Base-by-base conservation (phyloP, 164 flowering plant species). In the Santalum album region DNA sequence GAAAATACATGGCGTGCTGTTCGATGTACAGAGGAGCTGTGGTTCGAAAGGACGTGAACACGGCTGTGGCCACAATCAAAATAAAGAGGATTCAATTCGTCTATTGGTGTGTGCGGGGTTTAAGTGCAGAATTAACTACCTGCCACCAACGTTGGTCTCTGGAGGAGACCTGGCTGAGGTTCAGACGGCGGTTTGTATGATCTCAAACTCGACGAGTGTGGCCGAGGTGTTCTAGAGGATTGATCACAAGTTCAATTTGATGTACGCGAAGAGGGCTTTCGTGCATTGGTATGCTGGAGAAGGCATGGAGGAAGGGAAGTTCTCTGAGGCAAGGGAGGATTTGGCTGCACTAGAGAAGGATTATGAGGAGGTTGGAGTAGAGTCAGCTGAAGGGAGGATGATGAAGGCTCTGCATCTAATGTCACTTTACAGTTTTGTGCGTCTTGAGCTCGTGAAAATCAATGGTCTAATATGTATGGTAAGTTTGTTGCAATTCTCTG, bases 221-320 rank as follows among this genome's bases (percentile, higher is more conserved):
- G 87, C 82, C 1, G 87, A 81, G 61, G 87, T 78, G 63, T 81
- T 78, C 55, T 75, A 78, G 0, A 71, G 82, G 56, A 76, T 81
- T 52, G 83, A 78, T 54, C 77, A 74, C 42, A 81, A 81, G 72
- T 81, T 81, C 58, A 83, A 81, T 69, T 55, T 81, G 23, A 81
- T 81, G 86, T 78, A 81, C 27, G 71, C 78, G 0, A 81, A 81
- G 75, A 38, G 85, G n/a, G 88, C 88, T 0, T 79, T 82, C 55
- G 88, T 82, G 39, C 88, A 82, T 26, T 82, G 88, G 88, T 80
- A 82, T 55, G 88, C 80, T 16, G 88, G 88, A 60, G 86, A 82
- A 61, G 86, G 88, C 10, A 82, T 80, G 88, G 88, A 82, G 68
- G 88, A 82, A 63, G 88, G 83, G 6, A 83, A 82, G 65, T 82